phyloP scores from a whole-genome alignment of 768 basidiomycete genomes.

The Kwoniella pini region DNA sequence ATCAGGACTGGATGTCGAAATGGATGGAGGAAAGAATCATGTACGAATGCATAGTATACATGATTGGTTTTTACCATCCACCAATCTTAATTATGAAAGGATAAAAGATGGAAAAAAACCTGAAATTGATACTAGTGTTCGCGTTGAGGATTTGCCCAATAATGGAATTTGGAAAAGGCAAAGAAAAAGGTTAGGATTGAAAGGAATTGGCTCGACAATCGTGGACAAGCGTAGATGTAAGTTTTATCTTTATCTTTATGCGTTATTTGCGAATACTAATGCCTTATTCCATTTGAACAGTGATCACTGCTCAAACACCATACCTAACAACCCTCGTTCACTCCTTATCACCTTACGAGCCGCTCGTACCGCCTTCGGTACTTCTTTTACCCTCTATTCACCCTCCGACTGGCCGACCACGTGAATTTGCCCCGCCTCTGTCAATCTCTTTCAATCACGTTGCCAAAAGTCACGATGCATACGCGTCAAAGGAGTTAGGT shows the following conservation, averaged over 20 bases:
- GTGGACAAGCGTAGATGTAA: not conserved
- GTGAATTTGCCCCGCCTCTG: conserved; percentile 42
- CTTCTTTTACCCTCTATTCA: conserved; percentile 40
- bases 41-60: conserved; percentile 20
- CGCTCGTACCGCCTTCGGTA: conserved; percentile 27
- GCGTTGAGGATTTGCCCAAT: not conserved
- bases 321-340: conserved; percentile 31
- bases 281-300: not conserved
- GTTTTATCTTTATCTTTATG: not conserved
- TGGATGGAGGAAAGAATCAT: conserved; percentile 6
- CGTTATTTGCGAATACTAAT: not conserved
- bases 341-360: conserved; percentile 26
- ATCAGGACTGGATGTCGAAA: not conserved
- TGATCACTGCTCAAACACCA: conserved; percentile 9
- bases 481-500: conserved; percentile 20
- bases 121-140: not conserved
- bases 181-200: conserved; percentile 13
- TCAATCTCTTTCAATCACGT: conserved; percentile 33
- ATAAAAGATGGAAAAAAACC: conserved; percentile 12
- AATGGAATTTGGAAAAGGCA: conserved; percentile 13
- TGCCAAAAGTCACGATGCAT: conserved; percentile 30
- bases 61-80: conserved; percentile 27
- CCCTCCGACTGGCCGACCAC: conserved; percentile 35
- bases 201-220: not conserved
- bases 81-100: conserved; percentile 7